A percentile compares a stretch with the other conserved stretches of the same genome.
Conservation (phyloP, 2,329 filamentous ascomycete species). For the Curvularia sp. region DNA sequence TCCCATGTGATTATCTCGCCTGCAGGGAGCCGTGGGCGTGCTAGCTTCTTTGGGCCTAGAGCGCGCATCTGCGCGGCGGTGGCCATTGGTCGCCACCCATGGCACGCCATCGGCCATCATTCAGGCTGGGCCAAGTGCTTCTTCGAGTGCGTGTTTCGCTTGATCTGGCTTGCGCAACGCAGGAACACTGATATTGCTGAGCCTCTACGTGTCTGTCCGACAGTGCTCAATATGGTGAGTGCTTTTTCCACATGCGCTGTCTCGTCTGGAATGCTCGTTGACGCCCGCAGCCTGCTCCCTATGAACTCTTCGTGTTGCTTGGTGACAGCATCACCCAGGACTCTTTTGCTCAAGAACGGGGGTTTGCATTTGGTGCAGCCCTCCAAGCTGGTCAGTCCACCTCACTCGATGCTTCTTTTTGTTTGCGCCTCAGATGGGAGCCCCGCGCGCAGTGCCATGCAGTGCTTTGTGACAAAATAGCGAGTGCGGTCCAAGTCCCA, state of each 20-base stretch:
- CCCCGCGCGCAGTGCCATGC: slow-evolving; percentile 12
- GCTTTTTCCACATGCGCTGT: background rate
- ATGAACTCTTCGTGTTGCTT: slow-evolving; percentile 71
- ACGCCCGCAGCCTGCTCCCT: slow-evolving; percentile 36
- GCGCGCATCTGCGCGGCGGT: background rate
- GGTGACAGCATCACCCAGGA: slow-evolving; percentile 88
- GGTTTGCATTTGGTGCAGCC: slow-evolving; percentile 76
- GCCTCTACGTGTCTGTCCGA: slow-evolving; percentile 2
- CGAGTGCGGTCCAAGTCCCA: background rate
- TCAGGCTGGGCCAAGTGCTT: background rate
- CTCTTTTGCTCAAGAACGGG: slow-evolving; percentile 66
- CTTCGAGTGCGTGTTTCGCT: background rate
- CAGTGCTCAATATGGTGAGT: slow-evolving; percentile 21
- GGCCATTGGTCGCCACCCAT: slow-evolving; percentile 8
- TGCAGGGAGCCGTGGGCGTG: slow-evolving; percentile 11
- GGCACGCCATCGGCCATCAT: slow-evolving; percentile 4
- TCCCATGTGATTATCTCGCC: slow-evolving; percentile 18
- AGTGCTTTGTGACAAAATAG: background rate
- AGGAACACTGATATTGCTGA: background rate
- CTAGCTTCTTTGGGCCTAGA: slow-evolving; percentile 5
- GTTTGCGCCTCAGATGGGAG: background rate
- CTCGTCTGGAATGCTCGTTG: background rate
- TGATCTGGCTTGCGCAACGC: slow-evolving; percentile 10
- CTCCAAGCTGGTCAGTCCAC: slow-evolving; percentile 69
- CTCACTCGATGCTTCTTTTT: slow-evolving; percentile 1